These are phyloP conservation scores for Diplosphaera chodatii DNA, from an alignment of 139 green algal genomes.

Conservation along the genomic window DNA sequence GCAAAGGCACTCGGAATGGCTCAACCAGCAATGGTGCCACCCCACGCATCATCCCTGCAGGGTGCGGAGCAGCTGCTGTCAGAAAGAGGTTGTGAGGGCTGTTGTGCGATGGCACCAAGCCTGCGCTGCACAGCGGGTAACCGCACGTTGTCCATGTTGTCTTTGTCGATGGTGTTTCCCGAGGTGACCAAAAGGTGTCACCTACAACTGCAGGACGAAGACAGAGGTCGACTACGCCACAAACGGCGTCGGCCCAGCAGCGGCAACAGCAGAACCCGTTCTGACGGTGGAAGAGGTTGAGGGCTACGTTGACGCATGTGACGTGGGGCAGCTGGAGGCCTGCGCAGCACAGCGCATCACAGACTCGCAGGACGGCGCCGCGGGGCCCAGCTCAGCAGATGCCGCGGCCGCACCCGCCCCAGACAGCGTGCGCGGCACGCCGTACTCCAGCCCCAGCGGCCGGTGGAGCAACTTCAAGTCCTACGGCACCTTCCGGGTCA, in stretches of 20 bases:
- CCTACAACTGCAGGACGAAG: no score
- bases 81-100: no score
- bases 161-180: no score
- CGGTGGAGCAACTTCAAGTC: slow-evolving; percentile 67
- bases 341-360: slow-evolving; percentile 25
- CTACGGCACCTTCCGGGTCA: slow-evolving; percentile 60
- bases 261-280: not conserved
- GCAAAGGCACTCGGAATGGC: not conserved
- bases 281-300: slow-evolving; percentile 20
- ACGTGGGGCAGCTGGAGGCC: slow-evolving; percentile 56
- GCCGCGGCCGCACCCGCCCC: not conserved
- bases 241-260: slow-evolving; percentile 1
- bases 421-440: slow-evolving; percentile 39
- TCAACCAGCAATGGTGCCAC: not conserved
- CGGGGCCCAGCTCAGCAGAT: not conserved
- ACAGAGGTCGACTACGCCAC: not conserved
- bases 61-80: no score
- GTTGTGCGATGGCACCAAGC: no score
- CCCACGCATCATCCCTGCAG: not conserved
- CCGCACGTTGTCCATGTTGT: no score
- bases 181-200: no score
- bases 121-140: no score
- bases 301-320: slow-evolving; percentile 38
- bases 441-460: slow-evolving; percentile 55
- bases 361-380: slow-evolving; percentile 1